Conservation (phyloP, 257 asterid genomes). For the Solanum verrucosum region DNA sequence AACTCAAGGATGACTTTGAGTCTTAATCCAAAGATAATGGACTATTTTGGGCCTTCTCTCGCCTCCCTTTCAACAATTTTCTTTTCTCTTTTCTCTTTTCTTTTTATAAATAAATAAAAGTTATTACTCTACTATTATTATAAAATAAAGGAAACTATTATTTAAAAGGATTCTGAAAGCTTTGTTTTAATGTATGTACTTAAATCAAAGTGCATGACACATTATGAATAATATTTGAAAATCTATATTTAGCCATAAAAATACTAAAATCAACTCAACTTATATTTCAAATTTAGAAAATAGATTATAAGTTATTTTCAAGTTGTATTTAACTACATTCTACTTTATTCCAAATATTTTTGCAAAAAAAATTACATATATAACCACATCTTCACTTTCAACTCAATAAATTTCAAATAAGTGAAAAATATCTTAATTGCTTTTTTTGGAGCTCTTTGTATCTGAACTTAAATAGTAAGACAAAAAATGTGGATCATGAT, state of each 20-base stretch:
- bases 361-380: background rate
- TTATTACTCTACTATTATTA: background rate
- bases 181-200: background rate
- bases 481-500: background rate
- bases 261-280: background rate
- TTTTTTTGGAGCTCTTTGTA: background rate
- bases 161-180: background rate
- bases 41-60: no score
- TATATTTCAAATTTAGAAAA: no score
- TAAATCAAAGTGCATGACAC: no score
- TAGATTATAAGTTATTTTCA: background rate
- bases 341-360: background rate
- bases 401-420: background rate
- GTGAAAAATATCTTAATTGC: background rate
- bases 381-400: background rate
- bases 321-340: background rate
- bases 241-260: background rate
- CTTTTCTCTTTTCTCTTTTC: background rate
- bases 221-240: no score
- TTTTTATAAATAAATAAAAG: no score
- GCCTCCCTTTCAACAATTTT: background rate
- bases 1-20: no score
- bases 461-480: background rate
- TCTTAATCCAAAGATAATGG: accelerated
- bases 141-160: background rate